Conservation (phyloP, 371 early-diverging fungal species). For the Mortierella polycephala region DNA sequence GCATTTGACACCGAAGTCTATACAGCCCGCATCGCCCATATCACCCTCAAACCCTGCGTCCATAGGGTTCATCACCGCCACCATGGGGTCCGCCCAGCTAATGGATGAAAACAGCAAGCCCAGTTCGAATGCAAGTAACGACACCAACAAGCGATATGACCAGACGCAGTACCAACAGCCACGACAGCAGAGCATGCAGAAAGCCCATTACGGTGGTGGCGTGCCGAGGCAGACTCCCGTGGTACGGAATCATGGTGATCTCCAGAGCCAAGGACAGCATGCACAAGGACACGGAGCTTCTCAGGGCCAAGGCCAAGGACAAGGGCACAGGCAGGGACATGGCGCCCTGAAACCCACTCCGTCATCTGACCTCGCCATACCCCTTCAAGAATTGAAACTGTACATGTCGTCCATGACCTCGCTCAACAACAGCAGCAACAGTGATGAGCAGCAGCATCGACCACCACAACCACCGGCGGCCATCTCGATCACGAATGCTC, state of each 20-base stretch:
- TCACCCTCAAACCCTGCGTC: slow-evolving; percentile 16
- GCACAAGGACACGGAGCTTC: too few species aligned
- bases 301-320: slow-evolving; percentile 7
- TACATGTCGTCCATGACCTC: slow-evolving; percentile 6
- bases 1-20: slow-evolving; percentile 2
- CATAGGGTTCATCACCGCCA: slow-evolving; percentile 1
- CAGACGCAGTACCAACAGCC: slow-evolving; percentile 45
- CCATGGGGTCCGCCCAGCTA: not conserved
- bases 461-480: slow-evolving; percentile 1
- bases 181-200: not conserved
- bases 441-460: not conserved
- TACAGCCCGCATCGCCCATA: slow-evolving; percentile 4
- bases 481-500: not conserved
- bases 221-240: slow-evolving; percentile 2
- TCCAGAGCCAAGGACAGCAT: too few species aligned
- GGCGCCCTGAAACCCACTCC: slow-evolving; percentile 11
- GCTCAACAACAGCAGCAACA: not conserved
- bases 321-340: slow-evolving; percentile 4
- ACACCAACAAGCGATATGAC: slow-evolving; percentile 1
- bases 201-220: not conserved
- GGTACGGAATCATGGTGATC: not conserved
- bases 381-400: slow-evolving; percentile 14
- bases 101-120: not conserved
- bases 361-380: slow-evolving; percentile 3
- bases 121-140: not conserved